Evolutionary conservation across 1,284 basidiomycete species (phyloP).

Genomic region (Vanrija sp.): DNA sequence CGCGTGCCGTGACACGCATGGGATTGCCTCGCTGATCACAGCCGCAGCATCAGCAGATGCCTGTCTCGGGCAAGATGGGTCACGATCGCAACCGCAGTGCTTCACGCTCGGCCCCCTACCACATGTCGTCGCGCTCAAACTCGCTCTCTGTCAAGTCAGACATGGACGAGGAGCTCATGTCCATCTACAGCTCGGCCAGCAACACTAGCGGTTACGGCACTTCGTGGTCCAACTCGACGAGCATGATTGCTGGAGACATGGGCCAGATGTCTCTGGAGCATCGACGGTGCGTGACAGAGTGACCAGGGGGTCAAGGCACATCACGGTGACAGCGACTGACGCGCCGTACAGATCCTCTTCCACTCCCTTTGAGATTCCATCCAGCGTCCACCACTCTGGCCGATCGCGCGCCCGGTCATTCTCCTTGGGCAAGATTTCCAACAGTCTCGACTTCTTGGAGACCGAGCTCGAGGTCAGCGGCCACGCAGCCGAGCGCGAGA

Average conservation of each 20-base stretch:
- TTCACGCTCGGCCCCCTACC: constrained; percentile 31
- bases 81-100: constrained; percentile 21
- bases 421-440: constrained; percentile 18
- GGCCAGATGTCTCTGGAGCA: constrained; percentile 31
- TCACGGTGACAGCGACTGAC: constrained; percentile 1
- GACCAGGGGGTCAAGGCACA: not conserved
- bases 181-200: constrained; percentile 25
- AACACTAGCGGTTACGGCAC: constrained; percentile 15
- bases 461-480: constrained; percentile 22
- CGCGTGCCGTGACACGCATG: not conserved
- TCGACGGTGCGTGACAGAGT: constrained; percentile 20
- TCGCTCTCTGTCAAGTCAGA: constrained; percentile 35
- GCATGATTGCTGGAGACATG: constrained; percentile 24
- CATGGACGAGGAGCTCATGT: constrained; percentile 26
- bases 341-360: constrained; percentile 7
- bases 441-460: constrained; percentile 18
- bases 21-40: too few species aligned
- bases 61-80: constrained; percentile 5
- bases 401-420: constrained; percentile 18
- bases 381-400: constrained; percentile 1
- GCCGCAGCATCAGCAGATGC: too few species aligned
- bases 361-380: constrained; percentile 16
- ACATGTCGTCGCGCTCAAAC: constrained; percentile 26
- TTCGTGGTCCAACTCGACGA: constrained; percentile 24
- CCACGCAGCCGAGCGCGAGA: constrained; percentile 28